phyloP scores from a whole-genome alignment of 305 asterid species.

The Fraxinus dipetala region DNA sequence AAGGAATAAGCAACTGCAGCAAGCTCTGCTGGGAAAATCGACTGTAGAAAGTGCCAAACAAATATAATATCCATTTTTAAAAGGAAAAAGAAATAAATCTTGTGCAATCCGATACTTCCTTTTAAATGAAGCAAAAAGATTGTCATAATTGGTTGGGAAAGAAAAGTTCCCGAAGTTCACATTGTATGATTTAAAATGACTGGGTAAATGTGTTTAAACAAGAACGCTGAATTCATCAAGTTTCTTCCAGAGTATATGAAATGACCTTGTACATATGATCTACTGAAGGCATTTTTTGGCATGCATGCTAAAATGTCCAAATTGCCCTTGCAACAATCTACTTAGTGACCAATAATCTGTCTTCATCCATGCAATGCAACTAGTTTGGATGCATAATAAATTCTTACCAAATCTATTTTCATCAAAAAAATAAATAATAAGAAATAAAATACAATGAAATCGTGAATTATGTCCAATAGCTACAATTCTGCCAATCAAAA shows the following conservation, averaged over 20 bases:
- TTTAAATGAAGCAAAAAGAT: background rate
- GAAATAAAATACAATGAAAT: too few relatives aligned
- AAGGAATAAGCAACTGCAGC: background rate
- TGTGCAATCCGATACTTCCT: background rate
- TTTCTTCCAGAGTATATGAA: conserved; percentile 28
- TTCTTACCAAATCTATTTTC: background rate
- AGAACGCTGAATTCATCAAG: conserved; percentile 1
- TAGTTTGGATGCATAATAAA: background rate
- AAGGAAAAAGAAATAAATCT: background rate
- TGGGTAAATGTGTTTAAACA: background rate
- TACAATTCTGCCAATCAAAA: background rate
- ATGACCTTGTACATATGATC: conserved; percentile 31
- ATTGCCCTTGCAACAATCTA: background rate
- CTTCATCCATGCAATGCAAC: background rate
- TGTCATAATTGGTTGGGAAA: background rate
- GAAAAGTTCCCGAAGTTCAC: background rate
- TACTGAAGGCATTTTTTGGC: background rate
- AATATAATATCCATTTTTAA: background rate
- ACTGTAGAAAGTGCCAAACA: background rate
- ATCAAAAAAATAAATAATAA: background rate
- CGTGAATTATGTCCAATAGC: background rate
- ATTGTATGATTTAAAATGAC: conserved; percentile 18
- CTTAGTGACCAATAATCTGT: background rate
- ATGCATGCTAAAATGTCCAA: background rate
- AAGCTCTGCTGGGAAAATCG: background rate